Evolutionary conservation across 139 green algal species (phyloP), one percentile per base, ranked within the genome.

Genomic region (Pseudopediastrum boryanum): DNA sequence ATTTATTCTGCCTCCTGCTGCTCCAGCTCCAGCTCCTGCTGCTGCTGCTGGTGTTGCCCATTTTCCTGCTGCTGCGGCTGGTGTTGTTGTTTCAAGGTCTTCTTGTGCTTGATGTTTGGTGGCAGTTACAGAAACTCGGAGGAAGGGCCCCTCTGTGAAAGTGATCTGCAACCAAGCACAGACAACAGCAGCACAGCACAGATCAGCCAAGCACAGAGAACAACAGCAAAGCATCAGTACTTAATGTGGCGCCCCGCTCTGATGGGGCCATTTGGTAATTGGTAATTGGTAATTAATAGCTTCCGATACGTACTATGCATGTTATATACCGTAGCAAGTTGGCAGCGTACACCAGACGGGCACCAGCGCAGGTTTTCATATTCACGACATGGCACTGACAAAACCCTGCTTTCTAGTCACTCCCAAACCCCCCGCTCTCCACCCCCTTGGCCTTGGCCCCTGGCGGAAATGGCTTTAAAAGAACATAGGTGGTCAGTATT

Each of bases 121-220:
- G 19, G 77, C 83, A 5, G 67, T 44, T n/a, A 84, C 77, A 43
- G 79, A 78, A 65, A 87, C 83, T 2, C 83, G 77, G 66, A 87
- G 44, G 38, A 87, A 56, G 0, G 61, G 46, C 1, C 83, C 83
- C 8, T 66, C 31, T 23, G 73, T 78, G 72, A 78, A 87, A 56
- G 84, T 78, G 39, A 87, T 74, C 80, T 85, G 71, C 25, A 44
- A 10, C 21, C 31, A 27, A 10, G 16, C 8, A 41, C 27, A 38
- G 41, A 8, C 65, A 56, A 23, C 6, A 5, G 51, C 12, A 44
- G n/a, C 7, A 50, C 46, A 48, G 25, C 13, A 9, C 43, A 44
- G 6, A 41, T 50, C 35, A 44, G 12, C 31, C 16, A 12, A 70
- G 43, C 62, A 70, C n/a, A n/a, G n/a, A n/a, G n/a, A n/a, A n/a